Conservation (phyloP, 2,329 filamentous ascomycete species). For the Dactylellina sp. region DNA sequence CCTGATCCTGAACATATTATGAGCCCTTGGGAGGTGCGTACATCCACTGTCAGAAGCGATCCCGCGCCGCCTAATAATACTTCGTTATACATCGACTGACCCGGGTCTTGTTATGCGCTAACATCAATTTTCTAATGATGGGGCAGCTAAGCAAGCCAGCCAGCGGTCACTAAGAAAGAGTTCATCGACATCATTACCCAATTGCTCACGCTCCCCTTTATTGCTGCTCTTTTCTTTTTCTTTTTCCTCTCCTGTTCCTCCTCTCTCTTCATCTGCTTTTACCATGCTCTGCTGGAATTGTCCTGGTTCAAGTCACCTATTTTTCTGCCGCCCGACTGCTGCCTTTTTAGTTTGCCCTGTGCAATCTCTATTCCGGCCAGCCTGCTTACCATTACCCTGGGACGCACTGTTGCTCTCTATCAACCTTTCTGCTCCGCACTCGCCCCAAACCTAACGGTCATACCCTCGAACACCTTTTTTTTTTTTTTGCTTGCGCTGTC, state of each 20-base stretch:
- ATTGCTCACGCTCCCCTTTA: constrained; percentile 17
- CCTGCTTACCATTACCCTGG: constrained; percentile 43
- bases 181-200: neutral
- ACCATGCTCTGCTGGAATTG: constrained; percentile 2
- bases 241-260: constrained; percentile 20
- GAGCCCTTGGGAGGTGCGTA: constrained; percentile 34
- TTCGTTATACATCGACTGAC: constrained; percentile 52
- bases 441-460: constrained; percentile 30
- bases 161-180: too few species aligned
- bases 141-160: too few species aligned
- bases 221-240: too few species aligned
- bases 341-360: constrained; percentile 38
- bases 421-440: constrained; percentile 21
- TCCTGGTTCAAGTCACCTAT: constrained; percentile 46
- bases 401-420: constrained; percentile 23
- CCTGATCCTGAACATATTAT: constrained; percentile 37
- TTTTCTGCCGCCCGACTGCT: constrained; percentile 48
- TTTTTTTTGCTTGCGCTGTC: constrained; percentile 7
- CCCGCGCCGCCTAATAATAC: constrained; percentile 36
- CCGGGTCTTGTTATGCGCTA: constrained; percentile 16
- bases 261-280: constrained; percentile 21
- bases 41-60: constrained; percentile 32
- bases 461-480: constrained; percentile 39
- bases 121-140: constrained; percentile 24
- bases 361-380: constrained; percentile 18